Evolutionary conservation across 148 eudicot species (phyloP).

Genomic region (Nyssa sinensis): DNA sequence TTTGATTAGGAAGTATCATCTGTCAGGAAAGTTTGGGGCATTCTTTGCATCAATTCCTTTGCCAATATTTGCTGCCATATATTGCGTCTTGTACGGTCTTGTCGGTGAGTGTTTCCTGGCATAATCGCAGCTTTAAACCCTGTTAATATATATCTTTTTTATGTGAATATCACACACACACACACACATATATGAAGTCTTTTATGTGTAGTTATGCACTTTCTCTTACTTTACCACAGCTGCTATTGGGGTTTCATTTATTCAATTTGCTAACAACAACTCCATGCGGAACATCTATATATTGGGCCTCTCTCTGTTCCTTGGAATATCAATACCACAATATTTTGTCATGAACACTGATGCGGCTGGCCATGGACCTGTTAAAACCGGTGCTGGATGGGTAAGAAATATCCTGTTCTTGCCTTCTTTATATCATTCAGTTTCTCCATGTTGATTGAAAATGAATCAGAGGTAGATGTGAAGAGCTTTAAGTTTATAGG

Average conservation of each 20-base stretch:
- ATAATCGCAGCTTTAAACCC: background rate
- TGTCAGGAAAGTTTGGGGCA: constrained; percentile 94
- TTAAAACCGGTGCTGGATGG: constrained; percentile 78
- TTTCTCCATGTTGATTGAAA: background rate
- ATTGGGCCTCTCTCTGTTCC: constrained; percentile 78
- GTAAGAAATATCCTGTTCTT: constrained; percentile 34
- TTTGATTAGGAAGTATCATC: background rate
- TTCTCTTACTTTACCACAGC: constrained; percentile 48
- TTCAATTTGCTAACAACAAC: constrained; percentile 79
- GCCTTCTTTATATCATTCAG: background rate
- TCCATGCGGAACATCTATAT: constrained; percentile 87
- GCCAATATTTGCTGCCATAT: constrained; percentile 90
- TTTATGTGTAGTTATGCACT: background rate
- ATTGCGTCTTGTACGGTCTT: constrained; percentile 81
- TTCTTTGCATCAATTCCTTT: constrained; percentile 88
- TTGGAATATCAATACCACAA: constrained; percentile 89
- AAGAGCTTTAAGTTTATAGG: background rate
- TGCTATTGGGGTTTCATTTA: constrained; percentile 74
- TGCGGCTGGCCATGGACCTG: constrained; percentile 60
- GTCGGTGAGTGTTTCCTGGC: constrained; percentile 59
- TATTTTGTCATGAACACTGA: constrained; percentile 67
- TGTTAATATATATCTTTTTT: too few species aligned
- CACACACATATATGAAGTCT: too few species aligned
- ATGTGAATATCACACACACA: too few species aligned
- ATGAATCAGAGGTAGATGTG: background rate